Conservation (phyloP, 2,329 filamentous ascomycete species). For the Sporothrix brunneoviolacea region DNA sequence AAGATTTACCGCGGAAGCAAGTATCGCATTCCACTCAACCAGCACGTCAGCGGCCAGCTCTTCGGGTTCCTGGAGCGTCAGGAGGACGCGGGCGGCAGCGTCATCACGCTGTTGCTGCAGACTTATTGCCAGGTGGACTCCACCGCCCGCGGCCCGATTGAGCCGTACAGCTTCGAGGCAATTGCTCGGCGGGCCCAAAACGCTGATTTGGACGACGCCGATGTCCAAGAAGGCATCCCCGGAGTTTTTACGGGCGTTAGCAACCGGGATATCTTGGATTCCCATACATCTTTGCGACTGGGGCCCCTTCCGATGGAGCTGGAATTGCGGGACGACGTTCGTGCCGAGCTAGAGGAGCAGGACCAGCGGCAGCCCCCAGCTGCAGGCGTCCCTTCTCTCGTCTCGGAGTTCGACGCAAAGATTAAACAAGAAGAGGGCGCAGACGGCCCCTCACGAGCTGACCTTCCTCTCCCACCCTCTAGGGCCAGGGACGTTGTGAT, state of each 20-base stretch:
- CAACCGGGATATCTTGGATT: conserved; percentile 54
- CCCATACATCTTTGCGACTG: conserved; percentile 58
- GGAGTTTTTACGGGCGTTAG: conserved; percentile 56
- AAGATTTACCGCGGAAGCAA: conserved; percentile 80
- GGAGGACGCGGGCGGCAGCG: conserved; percentile 68
- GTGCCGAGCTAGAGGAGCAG: conserved; percentile 78
- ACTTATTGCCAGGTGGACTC: conserved; percentile 52
- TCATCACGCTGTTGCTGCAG: conserved; percentile 68
- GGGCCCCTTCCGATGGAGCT: conserved; percentile 78
- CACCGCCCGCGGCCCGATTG: conserved; percentile 55
- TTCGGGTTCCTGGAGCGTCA: conserved; percentile 89
- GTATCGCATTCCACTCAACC: conserved; percentile 85
- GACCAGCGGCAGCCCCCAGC: conserved; percentile 69
- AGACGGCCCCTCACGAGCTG: conserved; percentile 70
- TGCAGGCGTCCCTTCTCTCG: conserved; percentile 63
- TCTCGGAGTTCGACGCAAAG: conserved; percentile 82
- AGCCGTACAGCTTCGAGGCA: conserved; percentile 56
- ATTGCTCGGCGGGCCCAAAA: conserved; percentile 52
- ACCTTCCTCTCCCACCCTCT: conserved; percentile 81
- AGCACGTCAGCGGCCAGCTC: conserved; percentile 72
- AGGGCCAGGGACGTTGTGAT: conserved; percentile 84
- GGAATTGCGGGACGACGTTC: conserved; percentile 76
- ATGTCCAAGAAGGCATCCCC: conserved; percentile 58
- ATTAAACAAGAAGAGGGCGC: conserved; percentile 85
- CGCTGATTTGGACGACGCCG: conserved; percentile 55